Conservation (phyloP, 164 flowering plant species). For the Cinnamomum chago region DNA sequence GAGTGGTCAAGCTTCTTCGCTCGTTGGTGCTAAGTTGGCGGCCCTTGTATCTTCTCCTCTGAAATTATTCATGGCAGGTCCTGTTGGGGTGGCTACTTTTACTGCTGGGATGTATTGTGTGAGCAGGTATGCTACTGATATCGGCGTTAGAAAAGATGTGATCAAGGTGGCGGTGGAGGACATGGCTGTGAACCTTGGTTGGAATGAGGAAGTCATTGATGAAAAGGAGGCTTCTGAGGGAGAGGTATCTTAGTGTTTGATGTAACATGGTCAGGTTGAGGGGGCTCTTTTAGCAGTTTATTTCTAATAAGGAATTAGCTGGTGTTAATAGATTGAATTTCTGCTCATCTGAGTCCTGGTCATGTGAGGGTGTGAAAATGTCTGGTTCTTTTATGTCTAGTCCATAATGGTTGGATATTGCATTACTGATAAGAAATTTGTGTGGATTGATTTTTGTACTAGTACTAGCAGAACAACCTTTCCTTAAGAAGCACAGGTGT, state of each 20-base stretch:
- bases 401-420: neutral
- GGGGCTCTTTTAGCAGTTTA: neutral
- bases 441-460: neutral
- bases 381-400: neutral
- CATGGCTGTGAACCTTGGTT: conserved; percentile 64
- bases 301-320: neutral
- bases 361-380: neutral
- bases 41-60: conserved; percentile 85
- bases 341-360: neutral
- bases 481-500: no score
- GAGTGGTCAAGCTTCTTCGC: conserved; percentile 90
- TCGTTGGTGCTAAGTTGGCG: conserved; percentile 87
- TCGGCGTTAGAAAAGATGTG: conserved; percentile 88
- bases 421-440: no score
- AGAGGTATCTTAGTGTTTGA: neutral
- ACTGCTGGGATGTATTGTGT: conserved; percentile 91
- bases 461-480: neutral
- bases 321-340: neutral
- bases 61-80: conserved; percentile 73
- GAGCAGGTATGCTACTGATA: conserved; percentile 90
- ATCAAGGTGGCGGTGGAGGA: conserved; percentile 91
- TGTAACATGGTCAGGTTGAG: neutral
- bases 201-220: conserved; percentile 22
- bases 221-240: conserved; percentile 7
- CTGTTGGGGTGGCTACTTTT: conserved; percentile 72